Conservation (phyloP, 2,329 filamentous ascomycete species). For the Cercospora canescens region DNA sequence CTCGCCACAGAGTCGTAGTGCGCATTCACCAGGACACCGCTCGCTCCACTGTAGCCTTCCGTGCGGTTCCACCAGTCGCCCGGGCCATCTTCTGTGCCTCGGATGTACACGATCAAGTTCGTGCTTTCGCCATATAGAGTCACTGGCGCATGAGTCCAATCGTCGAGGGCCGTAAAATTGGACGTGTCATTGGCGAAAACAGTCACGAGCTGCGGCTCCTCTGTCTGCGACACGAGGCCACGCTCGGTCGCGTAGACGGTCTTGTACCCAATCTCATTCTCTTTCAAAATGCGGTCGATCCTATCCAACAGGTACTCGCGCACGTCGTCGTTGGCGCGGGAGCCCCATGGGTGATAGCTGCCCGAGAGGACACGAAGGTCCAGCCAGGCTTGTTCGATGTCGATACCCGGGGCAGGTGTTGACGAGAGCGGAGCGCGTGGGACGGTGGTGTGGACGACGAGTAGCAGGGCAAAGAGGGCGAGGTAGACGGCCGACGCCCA, state of each 20-base stretch:
- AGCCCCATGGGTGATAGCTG: slow-evolving; percentile 67
- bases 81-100: slow-evolving; percentile 70
- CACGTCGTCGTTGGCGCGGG: slow-evolving; percentile 76
- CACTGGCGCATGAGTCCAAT: slow-evolving; percentile 26
- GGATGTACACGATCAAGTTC: slow-evolving; percentile 90
- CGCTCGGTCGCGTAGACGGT: slow-evolving; percentile 35
- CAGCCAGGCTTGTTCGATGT: slow-evolving; percentile 81
- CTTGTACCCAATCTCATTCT: slow-evolving; percentile 54
- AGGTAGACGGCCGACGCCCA: slow-evolving; percentile 76
- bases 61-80: slow-evolving; percentile 69
- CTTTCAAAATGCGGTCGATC: slow-evolving; percentile 67
- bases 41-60: slow-evolving; percentile 45
- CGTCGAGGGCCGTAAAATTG: slow-evolving; percentile 65
- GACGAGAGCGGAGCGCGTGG: slow-evolving; percentile 67
- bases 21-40: slow-evolving; percentile 88
- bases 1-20: slow-evolving; percentile 95
- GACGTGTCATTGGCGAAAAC: slow-evolving; percentile 78
- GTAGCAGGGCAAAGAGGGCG: slow-evolving; percentile 66
- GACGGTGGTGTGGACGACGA: slow-evolving; percentile 76
- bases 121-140: slow-evolving; percentile 84
- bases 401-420: slow-evolving; percentile 64
- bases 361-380: slow-evolving; percentile 76
- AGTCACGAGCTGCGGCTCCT: slow-evolving; percentile 42
- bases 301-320: slow-evolving; percentile 73
- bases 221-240: slow-evolving; percentile 30